phyloP scores from a whole-genome alignment of 768 basidiomycete genomes.

The Symmetrospora coprosmae region DNA sequence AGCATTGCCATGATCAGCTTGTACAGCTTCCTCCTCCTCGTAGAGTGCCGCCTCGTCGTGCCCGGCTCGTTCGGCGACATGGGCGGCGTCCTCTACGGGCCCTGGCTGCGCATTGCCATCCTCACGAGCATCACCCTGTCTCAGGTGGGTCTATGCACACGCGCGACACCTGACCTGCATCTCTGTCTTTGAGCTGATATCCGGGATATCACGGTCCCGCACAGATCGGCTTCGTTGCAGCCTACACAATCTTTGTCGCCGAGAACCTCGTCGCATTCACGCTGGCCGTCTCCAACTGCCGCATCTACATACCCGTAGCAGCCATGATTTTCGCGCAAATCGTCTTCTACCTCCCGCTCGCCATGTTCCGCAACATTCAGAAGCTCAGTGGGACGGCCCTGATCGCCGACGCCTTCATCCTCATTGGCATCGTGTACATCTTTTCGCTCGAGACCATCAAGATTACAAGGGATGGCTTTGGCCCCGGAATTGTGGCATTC shows the following conservation, averaged over 20 bases:
- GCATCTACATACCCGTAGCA: conserved; percentile 51
- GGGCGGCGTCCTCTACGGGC: conserved; percentile 78
- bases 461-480: conserved; percentile 55
- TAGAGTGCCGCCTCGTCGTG: conserved; percentile 72
- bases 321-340: conserved; percentile 70
- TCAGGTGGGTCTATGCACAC: conserved; percentile 41
- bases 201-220: background rate
- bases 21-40: conserved; percentile 82
- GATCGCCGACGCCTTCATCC: conserved; percentile 85
- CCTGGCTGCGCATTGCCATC: conserved; percentile 82
- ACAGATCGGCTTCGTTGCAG: conserved; percentile 66
- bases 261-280: conserved; percentile 80
- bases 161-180: background rate
- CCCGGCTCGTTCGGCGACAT: conserved; percentile 94
- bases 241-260: conserved; percentile 91
- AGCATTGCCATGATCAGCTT: conserved; percentile 74
- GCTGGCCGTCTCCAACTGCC: conserved; percentile 62
- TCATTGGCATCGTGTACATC: conserved; percentile 67
- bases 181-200: background rate
- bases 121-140: conserved; percentile 74
- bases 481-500: conserved; percentile 68
- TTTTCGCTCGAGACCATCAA: conserved; percentile 68
- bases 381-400: conserved; percentile 85
- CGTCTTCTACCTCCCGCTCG: conserved; percentile 74
- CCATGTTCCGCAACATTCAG: conserved; percentile 80